Evolutionary conservation across 2,329 filamentous ascomycete genomes (phyloP), one percentile per base, ranked within the genome.

Genomic region (Teratosphaeria nubilosa): DNA sequence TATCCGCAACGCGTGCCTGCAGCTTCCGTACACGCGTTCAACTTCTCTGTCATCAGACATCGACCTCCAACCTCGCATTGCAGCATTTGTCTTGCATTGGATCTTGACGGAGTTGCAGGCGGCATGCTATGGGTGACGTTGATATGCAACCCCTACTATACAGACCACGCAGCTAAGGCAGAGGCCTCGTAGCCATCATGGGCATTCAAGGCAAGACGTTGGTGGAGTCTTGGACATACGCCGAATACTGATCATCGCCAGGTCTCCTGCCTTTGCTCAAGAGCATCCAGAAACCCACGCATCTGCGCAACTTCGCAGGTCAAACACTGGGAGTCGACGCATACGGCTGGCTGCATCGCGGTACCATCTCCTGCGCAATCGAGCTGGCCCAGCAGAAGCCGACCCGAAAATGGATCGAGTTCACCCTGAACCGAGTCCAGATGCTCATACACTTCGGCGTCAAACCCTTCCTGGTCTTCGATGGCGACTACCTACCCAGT

Each of bases 331-430:
- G 88, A n/a, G 86, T 99, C 37, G 94, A 99, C 73, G 92, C 88
- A 58, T 99, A 99, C 80, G 94, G 92, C 72, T 99, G 95, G 94
- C 85, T 99, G 57, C 94, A 99, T 74, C 87, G 94, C 65, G 95
- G 91, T 56, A 91, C 91, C 53, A 86, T 95, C 64, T 83, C 89
- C 54, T 97, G 92, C 77, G 90, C 92, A 62, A 84, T 94, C 68
- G 94, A 97, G 68, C 82, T 99, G 62, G 94, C 91, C 37, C 82
- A 92, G 67, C 90, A 84, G 67, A 94, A 90, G 72, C 91, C 90
- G 14, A 97, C 91, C 0, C 86, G 83, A 56, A 95, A 90, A 88
- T 95, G 79, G 70, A 82, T 99, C 69, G 88, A 95, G 69, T 95
- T 91, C 67, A 88, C 87, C 56, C 86, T 99, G 81, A 84, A 88